Evolutionary conservation across 2,329 filamentous ascomycete species (phyloP).

Genomic region (Colletotrichum echinochloae): DNA sequence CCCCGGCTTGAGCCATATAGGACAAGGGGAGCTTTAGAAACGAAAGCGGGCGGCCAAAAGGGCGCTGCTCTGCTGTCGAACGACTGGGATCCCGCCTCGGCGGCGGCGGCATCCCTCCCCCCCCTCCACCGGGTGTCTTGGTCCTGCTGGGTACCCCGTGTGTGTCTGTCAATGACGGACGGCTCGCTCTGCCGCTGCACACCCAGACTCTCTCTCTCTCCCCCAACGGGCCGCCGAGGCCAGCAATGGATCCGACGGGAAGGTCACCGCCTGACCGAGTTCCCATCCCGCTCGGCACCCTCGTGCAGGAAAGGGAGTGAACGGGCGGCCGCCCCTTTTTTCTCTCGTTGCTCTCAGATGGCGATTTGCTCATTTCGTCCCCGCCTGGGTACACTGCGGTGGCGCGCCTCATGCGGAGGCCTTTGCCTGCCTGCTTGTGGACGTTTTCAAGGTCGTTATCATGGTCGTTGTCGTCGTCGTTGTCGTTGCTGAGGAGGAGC

Average conservation of each 20-base stretch:
- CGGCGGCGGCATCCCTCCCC: neutral
- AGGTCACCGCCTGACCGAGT: neutral
- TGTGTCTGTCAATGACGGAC: neutral
- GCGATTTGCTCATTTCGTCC: constrained; percentile 38
- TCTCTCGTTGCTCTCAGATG: neutral
- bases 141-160: neutral
- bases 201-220: neutral
- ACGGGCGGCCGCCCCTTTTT: neutral
- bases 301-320: neutral
- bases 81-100: neutral
- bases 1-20: constrained; percentile 7
- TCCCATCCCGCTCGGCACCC: neutral
- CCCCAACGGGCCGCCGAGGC: neutral
- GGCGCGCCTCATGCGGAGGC: constrained; percentile 21
- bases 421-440: neutral
- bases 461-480: no score
- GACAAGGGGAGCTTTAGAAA: constrained; percentile 27
- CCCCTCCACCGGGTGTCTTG: neutral
- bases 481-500: neutral
- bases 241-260: neutral
- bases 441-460: no score
- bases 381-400: constrained; percentile 12
- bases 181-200: neutral
- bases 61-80: constrained; percentile 23
- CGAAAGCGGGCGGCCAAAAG: constrained; percentile 17